Evolutionary conservation across 805 yeast genomes (phyloP).

Genomic region (Suhomyces faveliae): DNA sequence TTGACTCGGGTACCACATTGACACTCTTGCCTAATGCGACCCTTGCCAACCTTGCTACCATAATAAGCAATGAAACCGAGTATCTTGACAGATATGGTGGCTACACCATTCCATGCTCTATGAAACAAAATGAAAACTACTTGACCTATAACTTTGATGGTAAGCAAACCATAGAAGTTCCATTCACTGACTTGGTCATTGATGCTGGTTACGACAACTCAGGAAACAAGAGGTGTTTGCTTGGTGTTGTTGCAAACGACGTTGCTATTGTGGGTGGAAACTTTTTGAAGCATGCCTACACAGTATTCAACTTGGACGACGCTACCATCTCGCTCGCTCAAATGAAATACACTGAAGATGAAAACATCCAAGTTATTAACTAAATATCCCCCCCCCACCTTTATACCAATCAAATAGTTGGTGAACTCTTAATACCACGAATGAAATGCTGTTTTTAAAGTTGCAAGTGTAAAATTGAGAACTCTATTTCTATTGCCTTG

Average conservation of each 20-base stretch:
- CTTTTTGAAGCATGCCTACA: conserved; percentile 26
- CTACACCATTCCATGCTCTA: conserved; percentile 16
- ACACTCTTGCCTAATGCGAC: conserved; percentile 40
- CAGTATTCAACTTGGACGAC: conserved; percentile 27
- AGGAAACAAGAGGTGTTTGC: conserved; percentile 9
- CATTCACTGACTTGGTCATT: conserved; percentile 13
- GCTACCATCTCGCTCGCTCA: conserved; percentile 25
- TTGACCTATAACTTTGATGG: conserved; percentile 12
- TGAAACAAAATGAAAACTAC: conserved; percentile 10
- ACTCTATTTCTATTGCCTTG: no score
- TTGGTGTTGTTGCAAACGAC: conserved; percentile 14
- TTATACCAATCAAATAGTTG: no score
- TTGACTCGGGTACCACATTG: conserved; percentile 62
- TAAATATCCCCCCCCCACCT: not conserved
- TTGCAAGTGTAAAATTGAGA: no score
- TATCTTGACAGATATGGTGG: conserved; percentile 6
- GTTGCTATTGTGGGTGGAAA: conserved; percentile 25
- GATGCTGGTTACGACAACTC: conserved; percentile 11
- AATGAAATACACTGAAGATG: conserved; percentile 16
- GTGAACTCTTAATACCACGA: no score
- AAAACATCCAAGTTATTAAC: conserved; percentile 8
- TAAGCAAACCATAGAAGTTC: conserved; percentile 12
- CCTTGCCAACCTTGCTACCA: conserved; percentile 5
- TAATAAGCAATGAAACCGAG: conserved; percentile 9
- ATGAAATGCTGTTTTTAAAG: no score